Conservation (phyloP, 257 asterid genomes). For the Paraleonurus japonicus region DNA sequence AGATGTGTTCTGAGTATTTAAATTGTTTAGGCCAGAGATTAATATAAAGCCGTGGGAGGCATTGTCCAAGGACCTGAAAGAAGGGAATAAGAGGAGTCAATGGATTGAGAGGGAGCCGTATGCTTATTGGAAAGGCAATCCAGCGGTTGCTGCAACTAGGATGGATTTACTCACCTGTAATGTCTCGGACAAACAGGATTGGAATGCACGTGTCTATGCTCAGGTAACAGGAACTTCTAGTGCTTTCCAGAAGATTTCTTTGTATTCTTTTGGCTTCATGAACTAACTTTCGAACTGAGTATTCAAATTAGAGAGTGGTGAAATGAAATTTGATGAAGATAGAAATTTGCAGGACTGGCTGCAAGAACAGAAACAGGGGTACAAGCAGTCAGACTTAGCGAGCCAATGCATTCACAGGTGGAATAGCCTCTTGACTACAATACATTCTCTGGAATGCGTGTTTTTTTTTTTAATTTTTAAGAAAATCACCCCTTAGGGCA, state of each 20-base stretch:
- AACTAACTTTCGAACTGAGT: too few species aligned
- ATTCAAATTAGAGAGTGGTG: too few species aligned
- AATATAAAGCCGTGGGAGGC: constrained; percentile 80
- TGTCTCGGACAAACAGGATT: constrained; percentile 66
- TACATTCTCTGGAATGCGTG: background rate
- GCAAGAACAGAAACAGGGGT: constrained; percentile 56
- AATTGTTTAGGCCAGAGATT: constrained; percentile 65
- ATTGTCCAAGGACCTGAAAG: constrained; percentile 45
- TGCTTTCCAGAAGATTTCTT: too few species aligned
- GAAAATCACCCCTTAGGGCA: too few species aligned
- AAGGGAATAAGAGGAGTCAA: constrained; percentile 50
- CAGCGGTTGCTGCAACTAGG: constrained; percentile 51
- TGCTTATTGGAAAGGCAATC: constrained; percentile 94
- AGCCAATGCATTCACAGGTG: constrained; percentile 83
- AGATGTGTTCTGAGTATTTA: background rate
- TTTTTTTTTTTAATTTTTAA: too few species aligned
- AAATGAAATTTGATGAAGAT: background rate
- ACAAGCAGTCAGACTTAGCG: constrained; percentile 67
- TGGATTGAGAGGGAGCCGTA: constrained; percentile 81
- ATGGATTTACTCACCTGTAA: constrained; percentile 77
- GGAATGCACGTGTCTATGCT: constrained; percentile 73
- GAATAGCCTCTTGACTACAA: background rate
- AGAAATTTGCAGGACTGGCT: constrained; percentile 57
- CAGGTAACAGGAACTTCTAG: constrained; percentile 50
- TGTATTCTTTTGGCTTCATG: too few species aligned